These are phyloP conservation scores for Akanthomyces lecanii DNA, from an alignment of 2,329 filamentous ascomycete species.

Conservation along the genomic window DNA sequence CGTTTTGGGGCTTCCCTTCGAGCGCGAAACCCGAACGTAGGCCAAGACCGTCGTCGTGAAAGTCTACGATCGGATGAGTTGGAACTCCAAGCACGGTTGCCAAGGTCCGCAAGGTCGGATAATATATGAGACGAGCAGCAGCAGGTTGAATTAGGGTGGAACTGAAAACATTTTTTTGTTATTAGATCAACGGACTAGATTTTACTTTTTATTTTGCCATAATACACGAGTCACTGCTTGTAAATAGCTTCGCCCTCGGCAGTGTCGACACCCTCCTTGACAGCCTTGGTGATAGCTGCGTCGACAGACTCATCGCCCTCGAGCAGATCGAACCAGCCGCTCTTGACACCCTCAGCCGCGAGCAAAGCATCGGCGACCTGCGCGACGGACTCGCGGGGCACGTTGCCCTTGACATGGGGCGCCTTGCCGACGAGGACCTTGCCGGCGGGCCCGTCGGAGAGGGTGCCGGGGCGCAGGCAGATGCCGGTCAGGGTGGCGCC, in stretches of 20 bases:
- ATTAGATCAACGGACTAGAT: neutral
- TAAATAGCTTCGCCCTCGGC: slow-evolving; percentile 48
- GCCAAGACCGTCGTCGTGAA: neutral
- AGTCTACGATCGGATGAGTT: slow-evolving; percentile 7
- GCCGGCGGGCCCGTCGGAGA: slow-evolving; percentile 47
- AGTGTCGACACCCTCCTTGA: slow-evolving; percentile 47
- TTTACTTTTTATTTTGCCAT: slow-evolving; percentile 6
- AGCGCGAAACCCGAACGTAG: neutral
- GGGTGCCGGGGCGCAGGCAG: slow-evolving; percentile 47
- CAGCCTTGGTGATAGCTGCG: slow-evolving; percentile 44
- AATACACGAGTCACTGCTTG: neutral
- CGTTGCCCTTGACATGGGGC: slow-evolving; percentile 32
- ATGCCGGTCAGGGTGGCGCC: slow-evolving; percentile 42
- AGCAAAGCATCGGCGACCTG: slow-evolving; percentile 53
- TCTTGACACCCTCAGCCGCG: slow-evolving; percentile 43
- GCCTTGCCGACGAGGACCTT: slow-evolving; percentile 46
- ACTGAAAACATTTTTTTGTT: neutral
- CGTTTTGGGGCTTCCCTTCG: neutral
- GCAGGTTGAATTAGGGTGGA: neutral
- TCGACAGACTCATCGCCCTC: slow-evolving; percentile 48
- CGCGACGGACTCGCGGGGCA: slow-evolving; percentile 58
- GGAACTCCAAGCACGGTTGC: neutral
- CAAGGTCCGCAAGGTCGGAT: neutral
- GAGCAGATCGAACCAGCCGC: slow-evolving; percentile 51
- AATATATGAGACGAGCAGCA: neutral